Evolutionary conservation across 2,329 filamentous ascomycete genomes (phyloP).

Genomic region (Ceratocystis alfenasii): DNA sequence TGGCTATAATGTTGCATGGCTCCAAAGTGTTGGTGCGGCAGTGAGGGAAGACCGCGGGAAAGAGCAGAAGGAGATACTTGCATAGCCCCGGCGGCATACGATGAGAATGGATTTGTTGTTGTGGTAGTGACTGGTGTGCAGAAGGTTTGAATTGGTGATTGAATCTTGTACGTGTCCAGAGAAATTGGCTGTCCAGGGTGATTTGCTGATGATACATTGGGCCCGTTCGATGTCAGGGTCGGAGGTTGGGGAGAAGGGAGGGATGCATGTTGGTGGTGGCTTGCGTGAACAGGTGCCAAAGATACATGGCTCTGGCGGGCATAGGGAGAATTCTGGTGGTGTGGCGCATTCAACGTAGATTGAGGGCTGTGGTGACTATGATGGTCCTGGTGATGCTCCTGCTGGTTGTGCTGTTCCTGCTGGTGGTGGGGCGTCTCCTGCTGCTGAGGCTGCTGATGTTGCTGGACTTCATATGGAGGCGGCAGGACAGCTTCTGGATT

Average conservation of each 20-base stretch:
- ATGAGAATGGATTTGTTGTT: conserved; percentile 13
- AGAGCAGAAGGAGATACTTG: neutral
- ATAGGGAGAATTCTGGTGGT: conserved; percentile 33
- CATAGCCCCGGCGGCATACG: conserved; percentile 8
- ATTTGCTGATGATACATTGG: conserved; percentile 4
- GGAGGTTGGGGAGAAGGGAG: conserved; percentile 16
- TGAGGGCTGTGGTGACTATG: neutral
- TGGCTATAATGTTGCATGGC: neutral
- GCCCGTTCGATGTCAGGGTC: conserved; percentile 24
- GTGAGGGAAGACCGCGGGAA: conserved; percentile 10
- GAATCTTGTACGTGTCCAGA: conserved; percentile 21
- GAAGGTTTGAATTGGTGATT: conserved; percentile 18
- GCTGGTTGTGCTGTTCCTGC: neutral
- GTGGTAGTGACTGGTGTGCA: conserved; percentile 17
- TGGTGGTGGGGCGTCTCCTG: neutral
- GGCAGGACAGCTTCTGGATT: conserved; percentile 51
- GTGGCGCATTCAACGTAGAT: conserved; percentile 43
- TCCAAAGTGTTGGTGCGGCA: neutral
- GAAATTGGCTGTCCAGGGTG: neutral
- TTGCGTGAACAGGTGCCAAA: conserved; percentile 12
- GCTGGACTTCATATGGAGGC: conserved; percentile 53
- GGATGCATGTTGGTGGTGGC: conserved; percentile 2
- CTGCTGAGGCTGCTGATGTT: conserved; percentile 25
- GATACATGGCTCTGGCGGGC: conserved; percentile 22
- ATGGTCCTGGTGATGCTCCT: neutral